These are phyloP conservation scores for Pelargonium fulgidum DNA, from an alignment of 441 rosid species.

Conservation along the genomic window DNA sequence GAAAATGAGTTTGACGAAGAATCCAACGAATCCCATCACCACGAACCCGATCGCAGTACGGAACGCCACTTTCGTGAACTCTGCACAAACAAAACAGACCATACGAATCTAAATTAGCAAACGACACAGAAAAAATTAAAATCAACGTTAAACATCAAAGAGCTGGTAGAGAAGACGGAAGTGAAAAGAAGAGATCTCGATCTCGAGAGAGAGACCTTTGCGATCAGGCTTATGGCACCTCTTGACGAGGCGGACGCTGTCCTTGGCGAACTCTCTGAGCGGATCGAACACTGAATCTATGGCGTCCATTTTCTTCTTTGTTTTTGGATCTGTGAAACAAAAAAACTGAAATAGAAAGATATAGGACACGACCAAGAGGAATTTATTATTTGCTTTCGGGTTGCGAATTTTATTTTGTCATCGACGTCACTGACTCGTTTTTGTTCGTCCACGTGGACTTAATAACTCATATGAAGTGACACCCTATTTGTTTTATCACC, in stretches of 20 bases:
- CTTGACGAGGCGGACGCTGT: slow-evolving; percentile 28
- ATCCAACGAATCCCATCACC: slow-evolving; percentile 81
- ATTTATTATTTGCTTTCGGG: not conserved
- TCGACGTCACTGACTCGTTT: not conserved
- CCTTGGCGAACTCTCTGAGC: slow-evolving; percentile 23
- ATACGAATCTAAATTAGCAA: not conserved
- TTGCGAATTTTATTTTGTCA: not conserved
- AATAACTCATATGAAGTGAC: not conserved
- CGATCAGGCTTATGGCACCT: slow-evolving; percentile 29
- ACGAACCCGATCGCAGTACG: slow-evolving; percentile 83
- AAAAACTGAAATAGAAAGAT: not conserved
- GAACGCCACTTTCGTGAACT: slow-evolving; percentile 72
- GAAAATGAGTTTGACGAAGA: slow-evolving; percentile 79
- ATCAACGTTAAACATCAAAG: not conserved
- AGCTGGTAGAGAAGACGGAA: not conserved
- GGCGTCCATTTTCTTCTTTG: slow-evolving; percentile 20
- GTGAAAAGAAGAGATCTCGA: not conserved
- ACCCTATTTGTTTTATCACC: not conserved
- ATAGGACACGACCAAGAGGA: not conserved
- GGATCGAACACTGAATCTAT: slow-evolving; percentile 25
- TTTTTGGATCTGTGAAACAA: not conserved
- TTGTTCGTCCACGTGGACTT: not conserved
- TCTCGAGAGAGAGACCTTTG: slow-evolving; percentile 18
- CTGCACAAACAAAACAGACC: slow-evolving; percentile 23
- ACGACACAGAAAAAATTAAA: not conserved